Evolutionary conservation across 257 asterid species (phyloP).

Genomic region (Primulina huaijiensis): DNA sequence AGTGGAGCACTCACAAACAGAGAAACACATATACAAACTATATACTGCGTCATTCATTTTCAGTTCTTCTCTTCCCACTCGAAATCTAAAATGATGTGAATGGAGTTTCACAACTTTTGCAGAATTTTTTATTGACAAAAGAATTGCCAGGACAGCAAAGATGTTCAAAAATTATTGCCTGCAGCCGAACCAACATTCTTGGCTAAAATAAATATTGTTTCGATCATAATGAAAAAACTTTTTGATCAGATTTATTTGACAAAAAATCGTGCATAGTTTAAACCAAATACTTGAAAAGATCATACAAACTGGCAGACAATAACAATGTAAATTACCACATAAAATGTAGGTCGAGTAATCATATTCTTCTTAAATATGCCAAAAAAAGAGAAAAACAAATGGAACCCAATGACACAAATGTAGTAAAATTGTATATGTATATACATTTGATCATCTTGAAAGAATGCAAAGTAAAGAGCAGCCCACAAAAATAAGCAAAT

Average conservation of each 20-base stretch:
- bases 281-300: background rate
- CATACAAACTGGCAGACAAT: background rate
- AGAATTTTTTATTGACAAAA: too few species aligned
- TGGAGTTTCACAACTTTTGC: too few species aligned
- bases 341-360: background rate
- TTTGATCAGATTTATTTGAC: slow-evolving; percentile 2
- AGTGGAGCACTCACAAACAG: background rate
- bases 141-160: too few species aligned
- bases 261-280: background rate
- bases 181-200: too few species aligned
- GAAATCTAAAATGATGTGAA: too few species aligned
- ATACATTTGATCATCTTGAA: background rate
- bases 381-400: background rate
- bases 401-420: slow-evolving; percentile 9
- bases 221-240: too few species aligned
- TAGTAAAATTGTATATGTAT: background rate
- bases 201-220: too few species aligned
- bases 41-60: background rate
- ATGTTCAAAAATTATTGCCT: too few species aligned
- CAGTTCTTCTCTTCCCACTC: background rate
- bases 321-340: background rate
- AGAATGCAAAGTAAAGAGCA: background rate
- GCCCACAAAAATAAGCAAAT: background rate
- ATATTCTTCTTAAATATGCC: background rate
- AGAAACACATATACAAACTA: slow-evolving; percentile 12